Base-by-base conservation (phyloP, 2,329 filamentous ascomycete genomes). In the Aspergillus sp. region DNA sequence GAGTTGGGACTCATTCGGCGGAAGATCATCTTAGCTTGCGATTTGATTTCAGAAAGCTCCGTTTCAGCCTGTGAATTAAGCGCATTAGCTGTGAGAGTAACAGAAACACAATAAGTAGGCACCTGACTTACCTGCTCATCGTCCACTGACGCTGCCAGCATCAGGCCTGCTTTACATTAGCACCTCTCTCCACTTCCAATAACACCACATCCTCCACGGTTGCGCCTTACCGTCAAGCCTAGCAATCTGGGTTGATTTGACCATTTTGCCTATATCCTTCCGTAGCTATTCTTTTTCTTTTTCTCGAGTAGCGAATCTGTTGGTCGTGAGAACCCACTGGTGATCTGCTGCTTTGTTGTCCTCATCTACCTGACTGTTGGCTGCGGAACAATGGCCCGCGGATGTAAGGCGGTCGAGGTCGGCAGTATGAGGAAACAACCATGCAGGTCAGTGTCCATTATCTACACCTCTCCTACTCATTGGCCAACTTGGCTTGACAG, bases 81-180 rank as follows among this genome's bases (percentile, higher is more conserved):
- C 30, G 15, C 47, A 55, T 63, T 57, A 55, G 49, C 36, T 22
- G 30, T 36, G 34, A 15, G 34, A 15, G 34, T 26, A 20, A 41
- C 13, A 20, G n/a, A 11, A 17, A 18, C 17, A 20, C 24, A 42
- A 30, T 30, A 18, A 52, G 45, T 38, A 7, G 20, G n/a, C 13
- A 34, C 48, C 43, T 26, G 47, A 66, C 76, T 59, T 70, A 89
- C 87, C 79, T 90, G 86, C 70, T 91, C 89, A 74, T 97, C 92
- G 76, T 98, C 95, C 68, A 96, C 91, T 2, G 93, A 96, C 59
- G 93, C 93, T 71, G 92, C 93, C 66, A 99, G 85, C 83, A 96
- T 93, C 64, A 98, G 85, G 83, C 93, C 93, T 96, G 58, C 55
- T 49, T 58, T 49, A 42, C 49, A 61, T 74, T 60, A 72, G 70